Evolutionary conservation across 2,329 filamentous ascomycete genomes (phyloP).

Genomic region (Epichloe gansuensis): DNA sequence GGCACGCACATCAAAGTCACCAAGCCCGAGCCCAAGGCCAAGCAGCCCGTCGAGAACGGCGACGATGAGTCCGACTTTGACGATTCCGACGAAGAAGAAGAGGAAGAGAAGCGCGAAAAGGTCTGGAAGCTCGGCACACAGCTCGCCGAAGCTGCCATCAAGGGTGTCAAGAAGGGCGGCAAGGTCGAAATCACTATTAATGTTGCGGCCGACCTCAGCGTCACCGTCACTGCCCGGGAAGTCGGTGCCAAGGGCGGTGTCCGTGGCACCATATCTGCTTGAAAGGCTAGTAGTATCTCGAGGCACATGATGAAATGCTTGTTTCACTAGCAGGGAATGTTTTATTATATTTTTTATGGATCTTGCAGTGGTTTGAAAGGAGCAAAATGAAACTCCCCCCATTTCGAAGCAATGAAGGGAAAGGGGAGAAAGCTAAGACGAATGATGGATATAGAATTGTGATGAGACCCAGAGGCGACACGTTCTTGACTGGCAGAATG

Average conservation of each 20-base stretch:
- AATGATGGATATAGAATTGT: neutral
- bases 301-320: neutral
- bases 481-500: no score
- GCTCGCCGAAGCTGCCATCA: slow-evolving; percentile 76
- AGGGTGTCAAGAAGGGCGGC: slow-evolving; percentile 69
- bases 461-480: no score
- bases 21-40: slow-evolving; percentile 68
- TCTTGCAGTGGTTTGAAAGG: neutral
- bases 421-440: neutral
- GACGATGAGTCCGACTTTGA: slow-evolving; percentile 45
- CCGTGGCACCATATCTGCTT: slow-evolving; percentile 40
- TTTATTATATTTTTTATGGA: neutral
- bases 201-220: slow-evolving; percentile 63
- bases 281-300: neutral
- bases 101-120: slow-evolving; percentile 79
- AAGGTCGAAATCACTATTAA: slow-evolving; percentile 94
- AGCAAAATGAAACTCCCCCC: neutral
- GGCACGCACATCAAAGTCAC: slow-evolving; percentile 85
- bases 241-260: slow-evolving; percentile 80
- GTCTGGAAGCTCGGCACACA: slow-evolving; percentile 77
- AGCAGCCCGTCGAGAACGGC: slow-evolving; percentile 53
- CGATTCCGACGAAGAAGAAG: slow-evolving; percentile 61
- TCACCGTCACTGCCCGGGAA: slow-evolving; percentile 73
- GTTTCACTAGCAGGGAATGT: neutral
- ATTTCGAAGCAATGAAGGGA: neutral